phyloP scores from a whole-genome alignment of 2,329 filamentous ascomycete genomes.

The Colletotrichum viniferum region DNA sequence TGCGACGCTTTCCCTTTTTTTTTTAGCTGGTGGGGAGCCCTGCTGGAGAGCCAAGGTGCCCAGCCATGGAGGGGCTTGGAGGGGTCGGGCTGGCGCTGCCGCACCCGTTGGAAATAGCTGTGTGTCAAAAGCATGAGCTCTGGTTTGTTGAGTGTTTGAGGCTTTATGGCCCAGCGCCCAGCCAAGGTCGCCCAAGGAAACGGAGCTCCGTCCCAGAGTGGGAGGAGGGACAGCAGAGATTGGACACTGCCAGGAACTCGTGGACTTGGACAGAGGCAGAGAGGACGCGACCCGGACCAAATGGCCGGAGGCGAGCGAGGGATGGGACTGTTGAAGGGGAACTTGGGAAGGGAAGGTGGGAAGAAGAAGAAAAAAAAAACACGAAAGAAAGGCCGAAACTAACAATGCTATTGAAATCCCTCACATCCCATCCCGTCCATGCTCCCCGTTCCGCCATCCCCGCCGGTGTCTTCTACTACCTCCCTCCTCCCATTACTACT shows the following conservation, averaged over 20 bases:
- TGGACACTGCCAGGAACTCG: background rate
- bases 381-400: background rate
- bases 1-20: background rate
- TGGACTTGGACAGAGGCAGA: background rate
- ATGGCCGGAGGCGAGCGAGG: background rate
- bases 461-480: background rate
- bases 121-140: constrained; percentile 6
- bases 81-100: background rate
- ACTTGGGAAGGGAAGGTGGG: background rate
- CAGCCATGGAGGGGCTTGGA: background rate
- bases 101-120: background rate
- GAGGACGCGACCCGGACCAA: background rate
- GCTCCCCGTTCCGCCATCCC: background rate
- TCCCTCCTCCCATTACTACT: background rate
- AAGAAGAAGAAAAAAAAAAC: background rate
- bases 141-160: constrained; percentile 22
- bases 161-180: background rate
- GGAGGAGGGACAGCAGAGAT: background rate
- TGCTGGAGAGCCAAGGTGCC: background rate
- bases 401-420: constrained; percentile 6
- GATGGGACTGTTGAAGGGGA: background rate
- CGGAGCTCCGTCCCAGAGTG: background rate
- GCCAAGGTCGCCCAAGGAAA: background rate
- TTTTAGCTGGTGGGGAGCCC: background rate
- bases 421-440: background rate